Percentiles rank a stretch among this genome's conserved stretches.
Conservation (phyloP, 2,329 filamentous ascomycete species). For the Westerdykella ornata region DNA sequence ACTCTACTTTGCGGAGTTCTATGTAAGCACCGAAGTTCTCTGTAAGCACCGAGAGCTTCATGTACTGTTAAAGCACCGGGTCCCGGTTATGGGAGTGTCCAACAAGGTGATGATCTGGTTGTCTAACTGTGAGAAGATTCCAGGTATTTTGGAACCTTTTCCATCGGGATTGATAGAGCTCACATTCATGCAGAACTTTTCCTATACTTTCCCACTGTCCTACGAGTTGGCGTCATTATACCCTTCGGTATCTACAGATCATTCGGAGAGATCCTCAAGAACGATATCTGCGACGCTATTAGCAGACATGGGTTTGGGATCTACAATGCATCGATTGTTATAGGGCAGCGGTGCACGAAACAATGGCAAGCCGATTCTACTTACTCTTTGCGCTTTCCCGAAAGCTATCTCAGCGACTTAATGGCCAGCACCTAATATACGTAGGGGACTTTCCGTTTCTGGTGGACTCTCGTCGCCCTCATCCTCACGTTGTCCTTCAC, state of each 20-base stretch:
- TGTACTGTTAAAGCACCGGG: background rate
- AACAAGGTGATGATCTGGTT: too few relatives aligned
- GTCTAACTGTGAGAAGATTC: too few relatives aligned
- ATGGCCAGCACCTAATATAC: too few relatives aligned
- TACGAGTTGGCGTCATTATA: slow-evolving; percentile 12
- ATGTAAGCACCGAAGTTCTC: background rate
- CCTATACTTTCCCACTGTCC: slow-evolving; percentile 1
- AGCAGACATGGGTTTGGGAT: slow-evolving; percentile 1
- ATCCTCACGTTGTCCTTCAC: too few relatives aligned
- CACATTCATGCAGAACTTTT: background rate
- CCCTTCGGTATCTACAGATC: slow-evolving; percentile 9
- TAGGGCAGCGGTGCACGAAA: background rate
- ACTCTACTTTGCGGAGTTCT: background rate
- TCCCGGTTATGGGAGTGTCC: background rate
- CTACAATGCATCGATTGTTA: background rate
- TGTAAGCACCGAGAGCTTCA: background rate
- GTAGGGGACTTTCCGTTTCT: too few relatives aligned
- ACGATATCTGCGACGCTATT: slow-evolving; percentile 8
- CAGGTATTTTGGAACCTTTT: background rate
- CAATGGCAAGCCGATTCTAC: background rate
- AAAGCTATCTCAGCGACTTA: too few relatives aligned
- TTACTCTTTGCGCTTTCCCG: too few relatives aligned
- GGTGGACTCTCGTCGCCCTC: too few relatives aligned
- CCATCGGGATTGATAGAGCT: background rate
- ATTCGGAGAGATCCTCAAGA: slow-evolving; percentile 8